phyloP scores from a whole-genome alignment of 73 alveolate species.

The Paramecium primaurelia region DNA sequence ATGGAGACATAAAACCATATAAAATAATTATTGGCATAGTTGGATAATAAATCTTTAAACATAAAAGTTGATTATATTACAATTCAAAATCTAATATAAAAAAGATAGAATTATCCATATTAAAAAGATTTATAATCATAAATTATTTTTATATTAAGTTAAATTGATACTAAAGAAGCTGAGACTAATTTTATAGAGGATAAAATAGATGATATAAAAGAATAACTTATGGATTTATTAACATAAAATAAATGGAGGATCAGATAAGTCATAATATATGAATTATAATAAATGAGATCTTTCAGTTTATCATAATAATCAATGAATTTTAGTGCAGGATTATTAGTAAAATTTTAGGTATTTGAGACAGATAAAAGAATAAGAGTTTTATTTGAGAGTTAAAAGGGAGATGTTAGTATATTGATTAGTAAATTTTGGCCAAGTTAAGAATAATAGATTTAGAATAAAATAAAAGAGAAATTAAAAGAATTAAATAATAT shows the following conservation, averaged over 20 bases:
- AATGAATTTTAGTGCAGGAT: neutral
- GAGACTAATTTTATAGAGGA: neutral
- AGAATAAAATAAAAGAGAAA: neutral
- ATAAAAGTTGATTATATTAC: neutral
- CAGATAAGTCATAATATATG: neutral
- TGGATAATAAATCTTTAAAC: neutral
- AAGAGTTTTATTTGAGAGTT: neutral
- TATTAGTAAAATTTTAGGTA: neutral
- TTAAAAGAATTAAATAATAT: neutral
- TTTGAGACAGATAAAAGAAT: constrained; percentile 26
- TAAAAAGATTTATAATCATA: neutral
- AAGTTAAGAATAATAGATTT: neutral
- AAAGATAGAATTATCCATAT: neutral
- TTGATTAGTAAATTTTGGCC: neutral
- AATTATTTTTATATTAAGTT: neutral
- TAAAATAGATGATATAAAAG: neutral
- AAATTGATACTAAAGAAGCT: neutral
- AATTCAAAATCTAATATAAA: neutral
- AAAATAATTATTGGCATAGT: neutral
- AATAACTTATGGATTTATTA: neutral
- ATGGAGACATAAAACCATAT: neutral
- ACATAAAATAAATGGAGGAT: neutral
- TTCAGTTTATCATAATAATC: neutral
- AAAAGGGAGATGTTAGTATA: neutral
- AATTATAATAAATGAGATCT: neutral